Evolutionary conservation across 441 rosid genomes (phyloP).

Genomic region (Breynia disticha): DNA sequence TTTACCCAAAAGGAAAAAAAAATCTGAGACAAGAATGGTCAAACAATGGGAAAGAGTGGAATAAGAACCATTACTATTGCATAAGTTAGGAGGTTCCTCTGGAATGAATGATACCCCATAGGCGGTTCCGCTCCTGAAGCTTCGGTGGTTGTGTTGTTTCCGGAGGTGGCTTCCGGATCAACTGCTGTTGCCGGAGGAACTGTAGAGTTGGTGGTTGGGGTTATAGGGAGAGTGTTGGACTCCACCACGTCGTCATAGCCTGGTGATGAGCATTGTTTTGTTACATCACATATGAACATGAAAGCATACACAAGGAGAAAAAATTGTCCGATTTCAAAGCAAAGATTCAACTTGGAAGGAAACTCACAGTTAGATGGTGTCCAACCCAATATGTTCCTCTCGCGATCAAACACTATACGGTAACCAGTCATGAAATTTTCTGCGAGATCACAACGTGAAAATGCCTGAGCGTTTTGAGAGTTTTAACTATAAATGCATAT

Average conservation of each 20-base stretch:
- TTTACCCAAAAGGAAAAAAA: not conserved
- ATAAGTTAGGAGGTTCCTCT: constrained; percentile 11
- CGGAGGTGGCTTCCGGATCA: constrained; percentile 54
- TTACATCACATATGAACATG: not conserved
- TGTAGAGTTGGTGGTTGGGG: constrained; percentile 16
- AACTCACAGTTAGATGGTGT: constrained; percentile 71
- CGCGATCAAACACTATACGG: constrained; percentile 65
- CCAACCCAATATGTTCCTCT: constrained; percentile 74
- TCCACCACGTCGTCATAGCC: constrained; percentile 30
- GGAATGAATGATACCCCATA: constrained; percentile 18
- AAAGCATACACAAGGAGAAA: not conserved
- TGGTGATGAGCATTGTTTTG: constrained; percentile 19
- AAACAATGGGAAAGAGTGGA: constrained; percentile 25
- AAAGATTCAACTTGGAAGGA: not conserved
- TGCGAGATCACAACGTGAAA: constrained; percentile 21
- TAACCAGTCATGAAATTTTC: constrained; percentile 97
- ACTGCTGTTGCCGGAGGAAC: constrained; percentile 49
- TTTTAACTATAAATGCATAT: too few species aligned
- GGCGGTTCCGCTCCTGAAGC: constrained; percentile 19
- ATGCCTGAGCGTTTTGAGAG: too few species aligned
- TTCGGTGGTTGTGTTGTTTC: constrained; percentile 6
- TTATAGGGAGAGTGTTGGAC: constrained; percentile 30
- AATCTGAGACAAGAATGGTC: constrained; percentile 13
- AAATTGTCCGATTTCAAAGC: not conserved
- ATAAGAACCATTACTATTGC: constrained; percentile 16